Evolutionary conservation across 768 basidiomycete species (phyloP).

Genomic region (Suillus weaverae): DNA sequence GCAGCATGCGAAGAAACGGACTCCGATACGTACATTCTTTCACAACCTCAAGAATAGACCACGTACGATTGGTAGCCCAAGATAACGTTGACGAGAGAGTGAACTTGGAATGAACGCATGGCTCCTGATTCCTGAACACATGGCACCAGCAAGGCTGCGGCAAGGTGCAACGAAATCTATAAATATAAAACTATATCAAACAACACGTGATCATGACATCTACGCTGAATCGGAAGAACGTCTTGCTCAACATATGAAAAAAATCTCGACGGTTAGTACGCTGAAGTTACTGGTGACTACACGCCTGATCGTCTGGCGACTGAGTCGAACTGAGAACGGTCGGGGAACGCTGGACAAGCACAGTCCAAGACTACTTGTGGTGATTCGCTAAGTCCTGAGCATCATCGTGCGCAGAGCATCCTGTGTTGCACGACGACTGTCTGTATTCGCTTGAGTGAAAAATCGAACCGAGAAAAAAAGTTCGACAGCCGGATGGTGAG

Average conservation of each 20-base stretch:
- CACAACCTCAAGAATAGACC: neutral
- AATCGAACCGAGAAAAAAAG: neutral
- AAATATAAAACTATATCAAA: too few relatives aligned
- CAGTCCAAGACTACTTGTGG: neutral
- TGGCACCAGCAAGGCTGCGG: neutral
- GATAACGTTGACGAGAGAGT: neutral
- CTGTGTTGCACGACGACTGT: neutral
- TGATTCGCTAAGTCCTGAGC: neutral
- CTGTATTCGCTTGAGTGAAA: neutral
- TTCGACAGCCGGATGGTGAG: neutral
- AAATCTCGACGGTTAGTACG: too few relatives aligned
- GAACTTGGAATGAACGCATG: neutral
- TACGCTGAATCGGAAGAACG: too few relatives aligned
- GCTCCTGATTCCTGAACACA: neutral
- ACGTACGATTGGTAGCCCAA: neutral
- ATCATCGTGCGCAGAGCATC: neutral
- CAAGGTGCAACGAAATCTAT: too few relatives aligned
- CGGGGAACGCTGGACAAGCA: neutral
- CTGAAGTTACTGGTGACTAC: too few relatives aligned
- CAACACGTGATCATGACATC: too few relatives aligned
- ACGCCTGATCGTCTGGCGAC: too few relatives aligned
- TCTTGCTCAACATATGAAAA: too few relatives aligned
- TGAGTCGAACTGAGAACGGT: too few relatives aligned
- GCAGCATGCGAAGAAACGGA: too few relatives aligned
- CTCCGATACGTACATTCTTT: neutral